Base-by-base conservation (phyloP, 805 yeast species). In the Candida tibetensis region DNA sequence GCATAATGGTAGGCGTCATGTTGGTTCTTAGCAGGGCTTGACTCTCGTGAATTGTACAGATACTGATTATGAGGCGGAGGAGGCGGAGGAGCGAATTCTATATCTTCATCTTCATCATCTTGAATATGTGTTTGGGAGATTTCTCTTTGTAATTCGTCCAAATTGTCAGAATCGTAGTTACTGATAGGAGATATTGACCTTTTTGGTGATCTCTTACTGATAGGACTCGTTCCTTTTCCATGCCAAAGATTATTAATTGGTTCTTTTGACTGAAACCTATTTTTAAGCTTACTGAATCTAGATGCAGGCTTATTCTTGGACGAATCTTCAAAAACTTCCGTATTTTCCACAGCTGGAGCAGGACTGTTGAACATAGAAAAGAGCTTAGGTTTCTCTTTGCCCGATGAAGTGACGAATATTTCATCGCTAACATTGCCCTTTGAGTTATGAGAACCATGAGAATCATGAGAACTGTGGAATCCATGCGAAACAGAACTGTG, bases 221-320 rank as follows among this genome's bases (percentile, higher is more conserved):
- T 29, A 6, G 36, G n/a, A 21, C 21, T 17, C 7, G 28, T 10
- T 7, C 28, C 22, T 13, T 16, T 15, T 15, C 19, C 30, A 2
- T 42, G 36, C 64, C 64, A 61, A 6, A 60, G 35, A 5, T 48
- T 40, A 4, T 58, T 45, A 28, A 64, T 55, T 13, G 69, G 62
- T 32, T 68, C 71, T 44, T 58, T 64, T 16, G 60, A 48, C 35
- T 54, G 56, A 39, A 68, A 61, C 43, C 57, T 62, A 26, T 41
- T 46, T 39, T 56, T 65, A 32, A 68, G 45, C 47, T 60, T 62
- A 34, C 51, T 46, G 37, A 67, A 56, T 28, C 58, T 62, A 14
- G 54, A 40, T n/a, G 47, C 42, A n/a, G n/a, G n/a, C 30, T 53
- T 55, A 37, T 55, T 60, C 28, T 47, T 48, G 22, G 31, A 21